A percentile compares a stretch with the other conserved stretches of the same genome.
These are phyloP conservation scores for Lachnellula willkommii DNA, from an alignment of 2,329 filamentous ascomycete genomes.

Conservation along the genomic window DNA sequence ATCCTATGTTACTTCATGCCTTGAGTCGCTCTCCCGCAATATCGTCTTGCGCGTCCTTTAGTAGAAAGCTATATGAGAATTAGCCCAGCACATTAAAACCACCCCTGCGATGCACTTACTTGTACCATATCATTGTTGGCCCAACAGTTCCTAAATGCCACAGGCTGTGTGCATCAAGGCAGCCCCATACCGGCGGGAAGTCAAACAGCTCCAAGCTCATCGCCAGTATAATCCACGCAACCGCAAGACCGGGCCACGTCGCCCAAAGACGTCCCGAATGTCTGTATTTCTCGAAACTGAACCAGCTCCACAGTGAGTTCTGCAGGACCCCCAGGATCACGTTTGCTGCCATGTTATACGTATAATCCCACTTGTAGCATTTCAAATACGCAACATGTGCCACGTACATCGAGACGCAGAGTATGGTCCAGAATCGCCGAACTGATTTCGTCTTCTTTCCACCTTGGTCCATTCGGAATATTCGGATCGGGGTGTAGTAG, in stretches of 20 bases:
- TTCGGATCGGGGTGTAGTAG: constrained; percentile 75
- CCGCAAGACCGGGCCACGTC: constrained; percentile 82
- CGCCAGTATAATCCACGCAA: constrained; percentile 83
- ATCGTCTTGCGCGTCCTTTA: constrained; percentile 81
- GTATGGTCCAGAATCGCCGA: constrained; percentile 67
- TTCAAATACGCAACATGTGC: constrained; percentile 79
- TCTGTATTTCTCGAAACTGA: constrained; percentile 69
- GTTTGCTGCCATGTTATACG: constrained; percentile 97
- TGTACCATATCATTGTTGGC: constrained; percentile 88
- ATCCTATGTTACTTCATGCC: constrained; percentile 39
- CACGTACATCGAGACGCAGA: constrained; percentile 67
- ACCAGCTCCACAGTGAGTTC: constrained; percentile 81
- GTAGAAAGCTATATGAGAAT: constrained; percentile 60
- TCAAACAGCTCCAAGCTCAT: constrained; percentile 97
- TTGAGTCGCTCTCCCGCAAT: constrained; percentile 69
- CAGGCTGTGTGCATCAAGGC: constrained; percentile 86
- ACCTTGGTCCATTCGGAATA: constrained; percentile 72
- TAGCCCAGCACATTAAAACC: constrained; percentile 1
- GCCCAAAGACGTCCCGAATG: constrained; percentile 72
- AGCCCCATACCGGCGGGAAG: constrained; percentile 77
- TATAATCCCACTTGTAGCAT: constrained; percentile 87
- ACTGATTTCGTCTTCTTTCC: constrained; percentile 37
- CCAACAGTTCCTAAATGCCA: constrained; percentile 94
- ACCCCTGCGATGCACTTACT: constrained; percentile 55
- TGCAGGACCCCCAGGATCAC: constrained; percentile 74